phyloP scores from a whole-genome alignment of 2,329 filamentous ascomycete species.

The Fusarium dlaminii region DNA sequence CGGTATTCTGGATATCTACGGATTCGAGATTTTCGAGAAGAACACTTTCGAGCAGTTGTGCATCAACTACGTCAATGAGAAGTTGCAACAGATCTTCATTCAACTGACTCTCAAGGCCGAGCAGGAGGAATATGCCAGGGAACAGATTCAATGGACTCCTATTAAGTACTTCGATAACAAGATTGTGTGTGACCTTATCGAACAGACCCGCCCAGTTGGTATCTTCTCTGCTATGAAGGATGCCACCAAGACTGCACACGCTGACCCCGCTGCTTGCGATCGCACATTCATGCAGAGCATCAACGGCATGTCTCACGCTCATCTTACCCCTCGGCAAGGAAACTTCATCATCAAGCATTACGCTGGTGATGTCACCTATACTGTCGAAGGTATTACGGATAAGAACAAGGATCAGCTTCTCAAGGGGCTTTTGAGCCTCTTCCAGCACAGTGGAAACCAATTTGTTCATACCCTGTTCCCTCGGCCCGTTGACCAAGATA shows the following conservation, averaged over 20 bases:
- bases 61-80: conserved; percentile 99
- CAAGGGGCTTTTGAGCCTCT: conserved; percentile 90
- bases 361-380: conserved; percentile 94
- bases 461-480: conserved; percentile 94
- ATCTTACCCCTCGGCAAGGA: conserved; percentile 90
- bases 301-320: conserved; percentile 89
- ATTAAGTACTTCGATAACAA: conserved; percentile 99
- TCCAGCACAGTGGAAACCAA: conserved; percentile 82
- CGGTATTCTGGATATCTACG: conserved; percentile 98
- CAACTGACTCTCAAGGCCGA: conserved; percentile 96
- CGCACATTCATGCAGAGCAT: conserved; percentile 94
- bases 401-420: conserved; percentile 99
- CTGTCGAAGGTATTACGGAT: conserved; percentile 95
- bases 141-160: conserved; percentile 98
- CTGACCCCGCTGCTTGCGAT: conserved; percentile 92
- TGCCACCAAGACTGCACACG: conserved; percentile 97
- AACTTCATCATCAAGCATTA: conserved; percentile 99
- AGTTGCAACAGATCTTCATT: conserved; percentile 98
- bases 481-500: conserved; percentile 92
- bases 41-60: conserved; percentile 99
- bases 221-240: conserved; percentile 97
- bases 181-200: conserved; percentile 96
- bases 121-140: conserved; percentile 94
- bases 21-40: conserved; percentile 98
- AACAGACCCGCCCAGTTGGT: conserved; percentile 87